Conservation (phyloP, 1,284 basidiomycete species). For the Moniliella sp. region DNA sequence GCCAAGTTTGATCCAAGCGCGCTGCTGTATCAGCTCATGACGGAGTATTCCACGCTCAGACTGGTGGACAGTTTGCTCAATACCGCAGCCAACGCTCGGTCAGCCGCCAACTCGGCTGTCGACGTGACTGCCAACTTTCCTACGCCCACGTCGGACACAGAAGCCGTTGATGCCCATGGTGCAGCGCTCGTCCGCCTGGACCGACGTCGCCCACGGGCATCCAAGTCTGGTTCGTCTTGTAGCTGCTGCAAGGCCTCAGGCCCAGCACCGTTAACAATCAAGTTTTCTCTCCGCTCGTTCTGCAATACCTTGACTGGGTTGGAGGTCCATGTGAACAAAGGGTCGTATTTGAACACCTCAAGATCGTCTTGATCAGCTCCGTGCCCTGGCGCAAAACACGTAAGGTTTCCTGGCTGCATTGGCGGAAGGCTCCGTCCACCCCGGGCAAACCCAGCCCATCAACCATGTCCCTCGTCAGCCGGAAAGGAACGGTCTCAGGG, state of each 20-base stretch:
- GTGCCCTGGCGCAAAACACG: constrained; percentile 66
- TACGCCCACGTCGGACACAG: not conserved
- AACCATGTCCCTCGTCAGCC: constrained; percentile 74
- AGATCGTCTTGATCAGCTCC: constrained; percentile 75
- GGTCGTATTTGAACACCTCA: constrained; percentile 90
- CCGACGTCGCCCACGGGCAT: constrained; percentile 12
- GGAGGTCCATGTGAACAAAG: constrained; percentile 82
- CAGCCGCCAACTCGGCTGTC: constrained; percentile 60
- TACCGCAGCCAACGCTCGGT: constrained; percentile 48
- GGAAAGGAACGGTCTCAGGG: constrained; percentile 79
- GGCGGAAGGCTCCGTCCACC: constrained; percentile 77
- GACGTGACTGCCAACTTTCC: constrained; percentile 9
- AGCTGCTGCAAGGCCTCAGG: no score
- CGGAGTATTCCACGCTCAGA: constrained; percentile 71
- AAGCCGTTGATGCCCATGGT: not conserved
- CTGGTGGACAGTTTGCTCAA: constrained; percentile 53
- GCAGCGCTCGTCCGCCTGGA: constrained; percentile 1
- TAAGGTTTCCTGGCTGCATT: constrained; percentile 80
- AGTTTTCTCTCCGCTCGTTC: no score
- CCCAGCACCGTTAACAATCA: no score
- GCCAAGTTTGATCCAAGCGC: constrained; percentile 56
- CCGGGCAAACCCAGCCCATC: constrained; percentile 80
- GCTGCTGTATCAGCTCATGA: constrained; percentile 75
- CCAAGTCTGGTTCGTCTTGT: constrained; percentile 15
- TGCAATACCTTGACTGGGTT: no score